A percentile compares a stretch with the other conserved stretches of the same genome.
phyloP scores from a whole-genome alignment of 2,329 filamentous ascomycete genomes.

The Sphaceloma murrayae region DNA sequence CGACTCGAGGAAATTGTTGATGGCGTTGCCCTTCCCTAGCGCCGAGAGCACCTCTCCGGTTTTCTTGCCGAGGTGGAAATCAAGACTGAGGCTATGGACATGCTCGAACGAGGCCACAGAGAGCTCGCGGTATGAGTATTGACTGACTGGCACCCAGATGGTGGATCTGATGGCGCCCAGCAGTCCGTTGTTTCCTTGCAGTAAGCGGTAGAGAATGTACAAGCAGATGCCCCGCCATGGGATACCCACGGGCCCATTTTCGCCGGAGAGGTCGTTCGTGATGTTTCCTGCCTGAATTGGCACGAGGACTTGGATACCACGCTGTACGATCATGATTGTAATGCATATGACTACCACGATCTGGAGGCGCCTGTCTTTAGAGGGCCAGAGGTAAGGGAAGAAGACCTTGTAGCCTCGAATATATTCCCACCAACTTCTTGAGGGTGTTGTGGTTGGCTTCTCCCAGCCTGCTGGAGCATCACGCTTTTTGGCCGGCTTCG shows the following conservation, averaged over 20 bases:
- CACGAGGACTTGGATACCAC: slow-evolving; percentile 76
- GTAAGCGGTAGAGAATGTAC: slow-evolving; percentile 66
- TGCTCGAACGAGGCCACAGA: slow-evolving; percentile 96
- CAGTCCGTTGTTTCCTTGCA: slow-evolving; percentile 82
- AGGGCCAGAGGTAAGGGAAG: slow-evolving; percentile 94
- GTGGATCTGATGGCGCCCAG: slow-evolving; percentile 73
- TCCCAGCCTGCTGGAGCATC: slow-evolving; percentile 64
- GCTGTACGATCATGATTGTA: slow-evolving; percentile 65
- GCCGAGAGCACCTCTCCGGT: slow-evolving; percentile 94
- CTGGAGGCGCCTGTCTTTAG: slow-evolving; percentile 65
- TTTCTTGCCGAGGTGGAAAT: slow-evolving; percentile 93
- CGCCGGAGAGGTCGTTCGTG: slow-evolving; percentile 57
- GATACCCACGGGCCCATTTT: slow-evolving; percentile 44
- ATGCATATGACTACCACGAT: slow-evolving; percentile 75
- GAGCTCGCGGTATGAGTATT: slow-evolving; percentile 90
- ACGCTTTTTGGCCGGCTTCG: slow-evolving; percentile 26
- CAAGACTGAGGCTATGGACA: slow-evolving; percentile 86
- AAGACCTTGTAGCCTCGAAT: slow-evolving; percentile 84
- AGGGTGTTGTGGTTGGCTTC: slow-evolving; percentile 73
- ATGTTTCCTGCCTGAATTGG: slow-evolving; percentile 72
- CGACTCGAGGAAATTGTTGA: slow-evolving; percentile 94
- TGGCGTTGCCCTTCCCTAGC: slow-evolving; percentile 87
- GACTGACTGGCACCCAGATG: slow-evolving; percentile 92
- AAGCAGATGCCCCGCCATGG: slow-evolving; percentile 67
- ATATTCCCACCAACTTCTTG: slow-evolving; percentile 94